Percentiles rank a stretch among this genome's conserved stretches.
Evolutionary conservation across 306 rosid genomes (phyloP).

Genomic region (Cicer arietinum): DNA sequence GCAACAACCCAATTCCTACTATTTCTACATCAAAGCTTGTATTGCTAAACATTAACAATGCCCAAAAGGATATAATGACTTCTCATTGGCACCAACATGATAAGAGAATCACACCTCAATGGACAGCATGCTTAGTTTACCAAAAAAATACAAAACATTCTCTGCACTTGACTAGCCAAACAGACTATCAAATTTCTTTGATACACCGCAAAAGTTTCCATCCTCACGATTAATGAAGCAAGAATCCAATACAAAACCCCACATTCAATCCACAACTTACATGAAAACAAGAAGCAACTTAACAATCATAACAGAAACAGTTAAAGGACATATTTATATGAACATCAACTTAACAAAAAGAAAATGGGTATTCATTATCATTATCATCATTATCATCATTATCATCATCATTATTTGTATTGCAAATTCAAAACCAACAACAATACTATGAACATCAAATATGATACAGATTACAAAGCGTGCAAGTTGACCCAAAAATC

Average conservation of each 20-base stretch:
- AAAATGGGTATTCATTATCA: not conserved
- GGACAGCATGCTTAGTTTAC: not conserved
- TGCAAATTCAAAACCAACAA: conserved; percentile 33
- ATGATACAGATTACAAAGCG: conserved; percentile 39
- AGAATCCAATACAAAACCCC: not conserved
- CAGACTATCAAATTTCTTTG: conserved; percentile 18
- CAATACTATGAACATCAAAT: conserved; percentile 47
- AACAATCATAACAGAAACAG: conserved; percentile 39
- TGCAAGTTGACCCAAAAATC: conserved; percentile 39
- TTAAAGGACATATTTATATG: conserved; percentile 19
- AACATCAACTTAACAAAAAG: no score
- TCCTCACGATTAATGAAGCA: not conserved
- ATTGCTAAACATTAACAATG: conserved; percentile 5
- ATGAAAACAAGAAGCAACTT: conserved; percentile 33
- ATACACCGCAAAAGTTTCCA: not conserved
- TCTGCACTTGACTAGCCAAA: conserved; percentile 4
- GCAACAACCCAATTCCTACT: conserved; percentile 9
- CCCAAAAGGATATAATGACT: not conserved
- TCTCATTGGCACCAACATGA: conserved; percentile 1
- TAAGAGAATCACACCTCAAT: not conserved
- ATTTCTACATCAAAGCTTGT: conserved; percentile 24
- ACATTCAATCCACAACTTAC: conserved; percentile 12
- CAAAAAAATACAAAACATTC: not conserved
- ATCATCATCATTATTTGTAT: conserved; percentile 16
- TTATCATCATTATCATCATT: not conserved